Conservation (phyloP, 768 basidiomycete genomes). For the Lactarius deliciosus region DNA sequence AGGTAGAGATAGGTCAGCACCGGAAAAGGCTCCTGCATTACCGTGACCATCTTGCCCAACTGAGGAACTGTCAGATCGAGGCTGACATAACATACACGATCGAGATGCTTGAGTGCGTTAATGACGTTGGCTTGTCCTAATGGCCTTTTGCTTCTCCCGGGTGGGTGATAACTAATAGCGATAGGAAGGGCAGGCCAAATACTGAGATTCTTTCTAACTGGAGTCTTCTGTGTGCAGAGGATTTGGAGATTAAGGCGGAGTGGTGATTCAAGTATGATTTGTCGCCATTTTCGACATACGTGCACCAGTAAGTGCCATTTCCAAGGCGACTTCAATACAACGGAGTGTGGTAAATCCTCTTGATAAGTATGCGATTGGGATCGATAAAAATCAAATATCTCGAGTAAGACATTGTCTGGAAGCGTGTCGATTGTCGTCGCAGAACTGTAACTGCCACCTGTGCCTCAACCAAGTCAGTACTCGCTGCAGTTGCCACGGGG, state of each 20-base stretch:
- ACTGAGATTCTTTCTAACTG: background rate
- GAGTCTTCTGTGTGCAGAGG: background rate
- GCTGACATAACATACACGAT: background rate
- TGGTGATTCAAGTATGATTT: background rate
- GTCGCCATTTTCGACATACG: background rate
- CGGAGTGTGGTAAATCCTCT: too few relatives aligned
- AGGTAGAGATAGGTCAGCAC: background rate
- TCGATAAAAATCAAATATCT: too few relatives aligned
- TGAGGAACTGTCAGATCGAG: background rate
- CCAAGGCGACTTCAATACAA: too few relatives aligned
- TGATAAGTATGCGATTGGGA: too few relatives aligned
- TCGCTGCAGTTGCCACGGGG: background rate
- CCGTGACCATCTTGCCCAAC: background rate
- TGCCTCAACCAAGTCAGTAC: background rate
- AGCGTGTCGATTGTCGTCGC: background rate
- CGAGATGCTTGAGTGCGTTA: background rate
- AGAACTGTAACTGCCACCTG: background rate
- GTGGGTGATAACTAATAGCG: background rate
- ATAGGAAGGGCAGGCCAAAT: background rate
- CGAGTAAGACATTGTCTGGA: too few relatives aligned
- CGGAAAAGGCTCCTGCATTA: background rate
- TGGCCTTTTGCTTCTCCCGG: background rate
- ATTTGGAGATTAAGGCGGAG: background rate
- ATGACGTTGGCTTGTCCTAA: background rate
- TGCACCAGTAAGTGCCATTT: background rate